Evolutionary conservation across 768 basidiomycete genomes (phyloP), one percentile per base, ranked within the genome.

Genomic region (Piloderma croceum): DNA sequence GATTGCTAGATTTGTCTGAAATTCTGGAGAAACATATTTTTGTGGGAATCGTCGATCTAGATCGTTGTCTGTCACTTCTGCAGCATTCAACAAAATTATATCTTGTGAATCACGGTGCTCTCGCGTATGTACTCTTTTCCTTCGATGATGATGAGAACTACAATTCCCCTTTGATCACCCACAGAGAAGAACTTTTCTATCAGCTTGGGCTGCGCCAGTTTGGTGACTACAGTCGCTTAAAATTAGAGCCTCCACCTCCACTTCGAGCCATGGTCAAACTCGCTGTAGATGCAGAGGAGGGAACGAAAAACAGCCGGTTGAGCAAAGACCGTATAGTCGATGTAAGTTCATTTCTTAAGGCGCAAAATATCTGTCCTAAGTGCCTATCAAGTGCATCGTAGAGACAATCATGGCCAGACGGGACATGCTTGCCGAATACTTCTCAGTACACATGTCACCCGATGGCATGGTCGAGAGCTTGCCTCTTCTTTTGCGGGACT

Each of bases 141-240:
- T 13, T 19, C 24, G 29, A 19, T 2, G 18, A 22, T 24, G 13
- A 5, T 18, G 18, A 29, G 15, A 31, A 20, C 21, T 34, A n/a
- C 15, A 34, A n/a, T 5, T 6, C n/a, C n/a, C n/a, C n/a, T n/a
- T 5, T 22, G 20, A 20, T 19, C 15, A 1, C 7, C 15, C 12
- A 7, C 42, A 96, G 92, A 1, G 91, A 96, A 53, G 91, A 96
- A 50, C 70, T 96, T 24, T 94, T 98, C 59, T 97, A 96, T 61
- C 96, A 99, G 55, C 74, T 99, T 6, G 90, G 79, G 2, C 63
- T 98, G 20, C 73, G 89, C 13, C 94, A 98, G 58, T 99, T 99
- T 53, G 90, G 92, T 2, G 76, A 86, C 45, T 76, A 86, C 46
- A 73, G 76, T 44, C 72, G 79, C 17, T 63, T 97, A 37, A 82